Evolutionary conservation across 495 filamentous ascomycete species (phyloP), one percentile per base, ranked within the genome.

Genomic region (Penicillium daleae): DNA sequence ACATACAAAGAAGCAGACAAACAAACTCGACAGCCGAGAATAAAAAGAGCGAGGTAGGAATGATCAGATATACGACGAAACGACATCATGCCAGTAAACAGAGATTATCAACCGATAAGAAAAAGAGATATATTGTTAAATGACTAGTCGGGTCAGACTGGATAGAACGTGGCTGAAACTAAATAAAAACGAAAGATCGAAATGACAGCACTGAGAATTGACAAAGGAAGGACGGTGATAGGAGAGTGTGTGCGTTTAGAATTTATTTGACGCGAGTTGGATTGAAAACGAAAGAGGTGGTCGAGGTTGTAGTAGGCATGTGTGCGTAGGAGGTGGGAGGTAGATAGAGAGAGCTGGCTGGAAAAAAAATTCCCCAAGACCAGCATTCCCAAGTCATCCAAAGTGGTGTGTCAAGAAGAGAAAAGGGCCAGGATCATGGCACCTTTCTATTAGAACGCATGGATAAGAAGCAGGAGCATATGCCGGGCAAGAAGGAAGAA

Each of bases 61-160:
- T 46, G 10, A 27, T 32, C 44, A 39, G 61, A 62, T 15, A 66
- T 50, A 44, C 59, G 55, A 44, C 59, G 27, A n/a, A 29, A 50
- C 17, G 60, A 48, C 48, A 27, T 62, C 29, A 61, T 31, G 31
- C 17, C 17, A 6, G 19, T n/a, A n/a, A 39, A 60, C 61, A 56
- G 33, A 27, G 60, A 69, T 70, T 68, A 67, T 71, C 42, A 66
- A 73, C 62, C 73, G 57, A 65, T 37, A 65, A 61, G 55, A 54
- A 62, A 66, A 56, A 62, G 52, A 66, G 42, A 67, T 50, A 63
- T 54, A 37, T 37, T 50, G 32, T 37, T 12, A 26, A 50, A 8
- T 24, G 57, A 35, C 57, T 21, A 61, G 57, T 64, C 59, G 55
- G 60, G 57, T 65, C 44, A 63, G 67, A 67, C 58, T 59, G 44